Conservation (phyloP, 2,329 filamentous ascomycete genomes). For the Sarocladium strictum region DNA sequence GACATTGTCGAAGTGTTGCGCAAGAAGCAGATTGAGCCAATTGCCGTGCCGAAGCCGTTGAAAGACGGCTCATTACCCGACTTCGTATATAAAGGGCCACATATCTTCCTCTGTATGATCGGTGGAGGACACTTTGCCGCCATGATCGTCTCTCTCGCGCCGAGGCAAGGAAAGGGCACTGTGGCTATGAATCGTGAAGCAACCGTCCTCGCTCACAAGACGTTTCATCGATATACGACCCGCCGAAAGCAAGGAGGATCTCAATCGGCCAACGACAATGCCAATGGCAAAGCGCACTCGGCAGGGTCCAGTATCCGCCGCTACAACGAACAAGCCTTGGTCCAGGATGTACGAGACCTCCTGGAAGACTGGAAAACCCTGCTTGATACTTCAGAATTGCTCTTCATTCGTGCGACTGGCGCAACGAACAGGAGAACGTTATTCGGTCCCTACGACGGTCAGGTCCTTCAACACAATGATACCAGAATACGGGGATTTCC, state of each 20-base stretch:
- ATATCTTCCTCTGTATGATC: slow-evolving; percentile 97
- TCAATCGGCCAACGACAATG: slow-evolving; percentile 87
- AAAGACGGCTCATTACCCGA: slow-evolving; percentile 53
- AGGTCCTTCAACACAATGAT: slow-evolving; percentile 76
- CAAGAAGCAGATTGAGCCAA: slow-evolving; percentile 70
- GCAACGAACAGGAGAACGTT: slow-evolving; percentile 79
- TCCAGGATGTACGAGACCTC: slow-evolving; percentile 79
- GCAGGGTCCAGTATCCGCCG: slow-evolving; percentile 84
- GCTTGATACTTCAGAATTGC: slow-evolving; percentile 75
- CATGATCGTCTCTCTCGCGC: slow-evolving; percentile 86
- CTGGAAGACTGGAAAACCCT: slow-evolving; percentile 78
- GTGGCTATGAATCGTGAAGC: slow-evolving; percentile 78
- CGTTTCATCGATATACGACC: slow-evolving; percentile 95
- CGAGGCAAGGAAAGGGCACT: slow-evolving; percentile 64
- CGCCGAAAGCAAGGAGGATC: slow-evolving; percentile 92
- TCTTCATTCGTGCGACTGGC: slow-evolving; percentile 88
- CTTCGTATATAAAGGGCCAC: slow-evolving; percentile 62
- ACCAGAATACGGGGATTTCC: slow-evolving; percentile 79
- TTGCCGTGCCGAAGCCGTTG: slow-evolving; percentile 42
- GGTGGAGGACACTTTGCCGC: slow-evolving; percentile 96
- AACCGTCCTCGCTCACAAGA: slow-evolving; percentile 89
- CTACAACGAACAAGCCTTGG: slow-evolving; percentile 88
- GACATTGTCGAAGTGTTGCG: slow-evolving; percentile 62
- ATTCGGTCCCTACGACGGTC: slow-evolving; percentile 86
- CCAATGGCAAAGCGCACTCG: slow-evolving; percentile 91